Evolutionary conservation across 1,284 basidiomycete species (phyloP), one percentile per base, ranked within the genome.

Genomic region (Trichosporon asahii): DNA sequence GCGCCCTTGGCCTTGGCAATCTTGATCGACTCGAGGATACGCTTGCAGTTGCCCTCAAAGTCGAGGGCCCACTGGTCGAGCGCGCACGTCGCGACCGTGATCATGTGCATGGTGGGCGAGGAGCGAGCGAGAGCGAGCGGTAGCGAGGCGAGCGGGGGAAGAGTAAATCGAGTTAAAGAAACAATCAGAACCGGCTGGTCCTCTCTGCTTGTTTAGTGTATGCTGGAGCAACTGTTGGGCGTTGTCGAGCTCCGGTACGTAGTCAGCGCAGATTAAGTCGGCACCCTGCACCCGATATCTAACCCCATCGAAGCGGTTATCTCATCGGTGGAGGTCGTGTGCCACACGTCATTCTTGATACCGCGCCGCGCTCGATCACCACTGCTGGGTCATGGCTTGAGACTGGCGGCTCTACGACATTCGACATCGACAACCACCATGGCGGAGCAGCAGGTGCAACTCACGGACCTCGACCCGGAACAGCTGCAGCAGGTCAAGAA

Each of bases 11-110:
- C 86, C 83, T 96, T 98, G 4, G 97, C 94, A 64, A 94, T 88
- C 6, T 85, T 85, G 74, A 99, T 98, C 73, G 95, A 98, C 66
- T 88, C 86, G 55, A 98, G 84, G 73, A 99, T 99, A 23, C 97
- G 89, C 73, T 95, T 91, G 76, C 91, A 88, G 80, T 97, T 97
- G 55, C 95, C 95, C 84, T 94, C 89, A 75, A 97, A 98, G 82
- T 97, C 95, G 57, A 98, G 85, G 8, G 95, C 92, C 94, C 95
- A 98, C 85, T 98, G 95, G 80, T 96, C 96, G 65, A 98, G 87
- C 25, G 94, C 94, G 81, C 80, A 91, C 86, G 90, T 91, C 78
- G 90, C 90, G 70, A 94, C 85, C 18, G 92, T 94, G 72, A 93
- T 91, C 53, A 92, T 85, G 69, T 73, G 72, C 74, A 74, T 72